phyloP scores from a whole-genome alignment of 768 basidiomycete genomes.

The Russula ochroleuca region DNA sequence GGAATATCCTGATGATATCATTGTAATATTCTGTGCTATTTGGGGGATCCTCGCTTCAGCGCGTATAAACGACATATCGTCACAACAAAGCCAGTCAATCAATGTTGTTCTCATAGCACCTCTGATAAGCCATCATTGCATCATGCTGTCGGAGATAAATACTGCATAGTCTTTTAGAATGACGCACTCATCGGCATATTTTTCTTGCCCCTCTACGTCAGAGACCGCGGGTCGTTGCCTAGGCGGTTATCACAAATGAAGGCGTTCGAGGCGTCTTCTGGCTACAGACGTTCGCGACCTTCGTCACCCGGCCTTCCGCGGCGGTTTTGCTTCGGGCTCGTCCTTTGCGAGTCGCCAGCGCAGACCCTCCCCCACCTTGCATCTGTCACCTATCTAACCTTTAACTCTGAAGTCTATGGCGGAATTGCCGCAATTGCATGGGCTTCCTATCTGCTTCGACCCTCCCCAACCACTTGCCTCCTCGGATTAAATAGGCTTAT shows the following conservation, averaged over 20 bases:
- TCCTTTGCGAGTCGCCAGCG: background rate
- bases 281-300: background rate
- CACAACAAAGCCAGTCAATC: constrained; percentile 3
- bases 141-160: background rate
- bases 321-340: background rate
- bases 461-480: too few relatives aligned
- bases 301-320: too few relatives aligned
- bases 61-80: background rate
- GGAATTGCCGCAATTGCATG: too few relatives aligned
- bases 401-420: too few relatives aligned
- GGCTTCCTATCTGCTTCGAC: too few relatives aligned
- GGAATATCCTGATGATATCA: background rate
- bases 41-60: background rate
- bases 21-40: background rate
- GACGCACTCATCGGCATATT: background rate
- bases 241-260: background rate
- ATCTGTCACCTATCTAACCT: too few relatives aligned
- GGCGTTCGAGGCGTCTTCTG: background rate
- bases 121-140: background rate
- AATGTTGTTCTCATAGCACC: background rate
- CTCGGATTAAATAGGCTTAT: too few relatives aligned
- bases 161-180: background rate
- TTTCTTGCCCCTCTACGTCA: constrained; percentile 5
- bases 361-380: too few relatives aligned
- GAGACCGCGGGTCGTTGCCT: background rate